These are phyloP conservation scores for Podospora appendiculata DNA, from an alignment of 495 filamentous ascomycete genomes.

Conservation along the genomic window DNA sequence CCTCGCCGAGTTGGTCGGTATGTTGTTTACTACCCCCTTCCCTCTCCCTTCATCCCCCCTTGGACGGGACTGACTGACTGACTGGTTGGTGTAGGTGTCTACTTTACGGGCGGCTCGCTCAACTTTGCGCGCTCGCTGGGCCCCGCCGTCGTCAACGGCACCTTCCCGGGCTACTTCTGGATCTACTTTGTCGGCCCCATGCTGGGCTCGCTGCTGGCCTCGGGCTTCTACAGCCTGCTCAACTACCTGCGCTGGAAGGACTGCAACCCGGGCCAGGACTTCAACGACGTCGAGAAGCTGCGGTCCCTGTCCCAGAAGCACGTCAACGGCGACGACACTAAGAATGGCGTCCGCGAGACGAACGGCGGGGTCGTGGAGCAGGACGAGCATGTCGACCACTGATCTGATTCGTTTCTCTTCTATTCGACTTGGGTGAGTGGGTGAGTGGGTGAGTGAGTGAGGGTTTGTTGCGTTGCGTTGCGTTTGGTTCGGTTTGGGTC, in stretches of 20 bases:
- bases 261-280: conserved; percentile 50
- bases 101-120: conserved; percentile 52
- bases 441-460: too few species aligned
- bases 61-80: neutral
- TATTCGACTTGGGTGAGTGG: too few species aligned
- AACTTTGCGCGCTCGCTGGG: conserved; percentile 54
- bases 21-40: neutral
- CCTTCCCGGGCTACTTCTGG: conserved; percentile 64
- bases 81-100: conserved; percentile 33
- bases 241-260: conserved; percentile 65
- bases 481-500: too few species aligned
- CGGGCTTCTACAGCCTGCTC: conserved; percentile 59
- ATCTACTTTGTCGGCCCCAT: conserved; percentile 59
- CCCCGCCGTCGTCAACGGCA: conserved; percentile 45
- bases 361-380: neutral
- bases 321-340: neutral
- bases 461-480: too few species aligned
- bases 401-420: too few species aligned
- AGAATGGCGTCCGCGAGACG: neutral
- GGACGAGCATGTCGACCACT: too few species aligned
- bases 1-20: conserved; percentile 55
- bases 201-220: conserved; percentile 53
- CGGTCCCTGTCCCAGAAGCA: neutral
- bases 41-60: neutral
- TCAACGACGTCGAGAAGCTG: conserved; percentile 13